Conservation (phyloP, 345 rosid genomes). For the Citrus sp. region DNA sequence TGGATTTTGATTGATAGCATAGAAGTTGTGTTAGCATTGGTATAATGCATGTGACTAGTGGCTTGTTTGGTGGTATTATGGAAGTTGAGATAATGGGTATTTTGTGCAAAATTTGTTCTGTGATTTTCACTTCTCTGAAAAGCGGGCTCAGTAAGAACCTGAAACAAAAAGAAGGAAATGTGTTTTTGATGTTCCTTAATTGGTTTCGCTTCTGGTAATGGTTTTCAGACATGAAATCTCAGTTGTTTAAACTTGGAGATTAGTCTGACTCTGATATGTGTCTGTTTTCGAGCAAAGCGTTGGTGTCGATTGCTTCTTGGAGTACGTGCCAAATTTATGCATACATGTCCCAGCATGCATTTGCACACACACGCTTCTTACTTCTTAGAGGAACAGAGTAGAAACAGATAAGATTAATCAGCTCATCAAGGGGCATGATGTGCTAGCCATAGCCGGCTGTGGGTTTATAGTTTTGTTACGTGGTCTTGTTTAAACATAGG, state of each 20-base stretch:
- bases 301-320: neutral
- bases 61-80: neutral
- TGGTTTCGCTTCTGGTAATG: neutral
- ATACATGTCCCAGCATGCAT: neutral
- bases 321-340: neutral
- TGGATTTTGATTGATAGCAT: slow-evolving; percentile 3
- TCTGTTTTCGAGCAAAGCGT: neutral
- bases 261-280: neutral
- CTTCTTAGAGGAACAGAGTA: neutral
- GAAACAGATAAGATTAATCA: neutral
- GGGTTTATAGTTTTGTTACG: neutral
- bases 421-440: neutral
- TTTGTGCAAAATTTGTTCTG: neutral
- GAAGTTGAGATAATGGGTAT: neutral
- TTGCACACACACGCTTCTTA: neutral
- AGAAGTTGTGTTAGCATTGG: slow-evolving; percentile 1
- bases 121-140: neutral
- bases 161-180: neutral
- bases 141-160: neutral
- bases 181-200: neutral
- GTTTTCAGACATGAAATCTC: neutral
- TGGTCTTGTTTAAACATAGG: neutral
- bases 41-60: neutral
- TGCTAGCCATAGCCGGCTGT: neutral
- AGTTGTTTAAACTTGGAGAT: neutral